Evolutionary conservation across 2,329 filamentous ascomycete species (phyloP).

Genomic region (Fusarium dlaminii): DNA sequence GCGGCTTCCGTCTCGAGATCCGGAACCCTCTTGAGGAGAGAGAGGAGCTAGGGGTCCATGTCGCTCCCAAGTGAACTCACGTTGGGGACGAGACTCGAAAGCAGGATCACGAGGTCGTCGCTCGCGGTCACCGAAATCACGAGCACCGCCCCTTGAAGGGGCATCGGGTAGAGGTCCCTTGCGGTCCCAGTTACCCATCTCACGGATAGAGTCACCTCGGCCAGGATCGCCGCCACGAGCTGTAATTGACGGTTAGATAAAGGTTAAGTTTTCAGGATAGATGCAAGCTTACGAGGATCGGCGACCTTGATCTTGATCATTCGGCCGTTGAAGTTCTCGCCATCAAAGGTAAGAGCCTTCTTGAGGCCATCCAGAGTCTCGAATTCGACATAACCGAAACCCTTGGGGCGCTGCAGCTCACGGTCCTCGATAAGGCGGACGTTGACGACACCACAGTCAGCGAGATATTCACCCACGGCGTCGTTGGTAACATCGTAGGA

Average conservation of each 20-base stretch:
- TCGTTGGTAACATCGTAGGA: constrained; percentile 91
- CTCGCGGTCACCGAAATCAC: constrained; percentile 68
- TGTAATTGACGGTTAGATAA: constrained; percentile 57
- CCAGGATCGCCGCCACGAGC: constrained; percentile 80
- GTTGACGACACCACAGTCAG: constrained; percentile 83
- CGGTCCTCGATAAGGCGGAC: constrained; percentile 98
- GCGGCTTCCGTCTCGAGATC: constrained; percentile 65
- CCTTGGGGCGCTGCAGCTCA: constrained; percentile 91
- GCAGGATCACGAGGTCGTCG: constrained; percentile 74
- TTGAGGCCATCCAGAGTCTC: constrained; percentile 87
- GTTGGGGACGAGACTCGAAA: constrained; percentile 68
- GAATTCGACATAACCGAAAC: constrained; percentile 98
- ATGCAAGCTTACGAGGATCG: constrained; percentile 82
- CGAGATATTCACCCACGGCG: constrained; percentile 87
- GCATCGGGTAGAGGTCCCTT: constrained; percentile 87
- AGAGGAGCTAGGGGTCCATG: constrained; percentile 87
- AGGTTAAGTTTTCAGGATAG: background rate
- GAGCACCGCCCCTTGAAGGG: constrained; percentile 63
- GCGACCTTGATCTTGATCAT: constrained; percentile 94
- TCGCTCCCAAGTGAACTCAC: constrained; percentile 91
- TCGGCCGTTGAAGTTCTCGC: constrained; percentile 84
- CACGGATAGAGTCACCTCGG: constrained; percentile 71
- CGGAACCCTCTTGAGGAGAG: constrained; percentile 60
- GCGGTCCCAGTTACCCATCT: constrained; percentile 90
- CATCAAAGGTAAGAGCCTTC: constrained; percentile 86